These are phyloP conservation scores for Sarcomyxa edulis DNA, from an alignment of 768 basidiomycete genomes.

Conservation along the genomic window DNA sequence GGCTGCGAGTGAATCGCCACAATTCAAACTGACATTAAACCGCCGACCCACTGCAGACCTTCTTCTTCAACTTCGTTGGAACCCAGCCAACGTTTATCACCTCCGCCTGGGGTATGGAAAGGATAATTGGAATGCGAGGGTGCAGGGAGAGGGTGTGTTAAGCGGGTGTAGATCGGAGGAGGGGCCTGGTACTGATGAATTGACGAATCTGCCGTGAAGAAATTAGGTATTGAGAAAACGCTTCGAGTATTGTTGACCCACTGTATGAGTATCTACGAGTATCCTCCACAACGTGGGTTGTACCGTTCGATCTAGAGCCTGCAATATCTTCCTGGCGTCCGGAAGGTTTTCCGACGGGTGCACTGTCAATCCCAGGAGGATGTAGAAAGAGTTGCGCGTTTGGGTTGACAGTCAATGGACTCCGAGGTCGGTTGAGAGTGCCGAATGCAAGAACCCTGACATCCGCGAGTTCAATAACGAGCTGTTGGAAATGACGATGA, in stretches of 20 bases:
- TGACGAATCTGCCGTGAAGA: too few relatives aligned
- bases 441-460: conserved; percentile 72
- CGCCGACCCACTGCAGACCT: conserved; percentile 69
- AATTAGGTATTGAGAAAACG: too few relatives aligned
- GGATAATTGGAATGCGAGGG: conserved; percentile 59
- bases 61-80: conserved; percentile 47
- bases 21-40: conserved; percentile 48
- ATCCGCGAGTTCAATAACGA: conserved; percentile 65
- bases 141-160: conserved; percentile 56
- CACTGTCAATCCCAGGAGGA: conserved; percentile 55
- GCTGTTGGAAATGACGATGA: conserved; percentile 29
- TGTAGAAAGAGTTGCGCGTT: conserved; percentile 68
- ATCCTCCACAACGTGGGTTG: too few relatives aligned
- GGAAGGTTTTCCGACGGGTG: too few relatives aligned
- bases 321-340: too few relatives aligned
- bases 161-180: conserved; percentile 30
- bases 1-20: conserved; percentile 3
- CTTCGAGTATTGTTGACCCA: too few relatives aligned
- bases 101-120: conserved; percentile 65
- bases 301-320: too few relatives aligned
- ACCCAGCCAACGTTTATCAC: conserved; percentile 59
- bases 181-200: too few relatives aligned
- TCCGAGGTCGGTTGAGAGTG: conserved; percentile 52
- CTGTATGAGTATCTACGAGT: conserved; percentile 34
- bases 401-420: conserved; percentile 50